Base-by-base conservation (phyloP, 1,139 yeast genomes). In the Saccharomyces hybrid region DNA sequence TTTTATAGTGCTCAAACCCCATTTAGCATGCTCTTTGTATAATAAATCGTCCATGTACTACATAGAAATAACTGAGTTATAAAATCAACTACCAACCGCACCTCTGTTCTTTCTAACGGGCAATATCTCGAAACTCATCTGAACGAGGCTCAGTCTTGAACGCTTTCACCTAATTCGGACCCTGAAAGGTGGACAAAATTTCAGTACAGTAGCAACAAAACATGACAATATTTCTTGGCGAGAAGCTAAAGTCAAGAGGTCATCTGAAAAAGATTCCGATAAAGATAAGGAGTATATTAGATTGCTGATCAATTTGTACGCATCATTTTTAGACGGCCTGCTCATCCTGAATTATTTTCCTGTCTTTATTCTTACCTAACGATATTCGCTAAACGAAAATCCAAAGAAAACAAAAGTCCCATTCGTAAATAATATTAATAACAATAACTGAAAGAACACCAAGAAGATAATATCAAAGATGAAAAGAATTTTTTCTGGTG, bases 1-100 rank as follows among this genome's bases (percentile, higher is more conserved):
- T 93, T 65, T 70, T 78, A 70, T 83, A 73, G 65, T 50, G 47
- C 31, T 29, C 29, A 28, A 49, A 38, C 38, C 34, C 46, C 21
- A 26, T 28, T 12, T 16, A 8, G 31, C 31, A 27, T 24, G 21
- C 49, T 24, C 32, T 47, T 19, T 47, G 31, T 24, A 26, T 46
- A 46, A 26, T 27, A 26, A 24, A 28, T 26, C 12, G 14, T 19
- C 26, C 19, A 48, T 32, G 29, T 38, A 29, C 28, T 32, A 48
- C 19, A 31, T 48, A 48, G 24, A 48, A 19, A 31, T 16, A 14
- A 26, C 14, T 19, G 14, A 48, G 44, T n/a, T 16, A 27, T 28
- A 24, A 24, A 12, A n/a, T 12, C 26, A 27, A 29, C 46, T 24
- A 26, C 21, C 27, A 19, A 46, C 32, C 26, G 24, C 44, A 38